Evolutionary conservation across 805 yeast species (phyloP).

Genomic region (Wickerhamiella bombiphila): DNA sequence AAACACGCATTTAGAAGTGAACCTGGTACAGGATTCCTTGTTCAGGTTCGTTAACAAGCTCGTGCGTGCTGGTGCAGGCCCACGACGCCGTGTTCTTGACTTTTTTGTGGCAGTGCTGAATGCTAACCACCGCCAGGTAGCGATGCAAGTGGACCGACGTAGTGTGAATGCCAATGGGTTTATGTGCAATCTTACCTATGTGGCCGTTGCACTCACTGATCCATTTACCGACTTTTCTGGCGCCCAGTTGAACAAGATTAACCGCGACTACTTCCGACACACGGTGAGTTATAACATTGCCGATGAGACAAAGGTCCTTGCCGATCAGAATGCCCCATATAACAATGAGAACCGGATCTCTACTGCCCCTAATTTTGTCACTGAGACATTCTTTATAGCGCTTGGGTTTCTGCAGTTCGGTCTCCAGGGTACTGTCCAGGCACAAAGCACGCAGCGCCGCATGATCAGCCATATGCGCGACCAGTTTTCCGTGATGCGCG

Average conservation of each 20-base stretch:
- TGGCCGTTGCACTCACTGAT: conserved; percentile 56
- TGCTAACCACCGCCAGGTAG: conserved; percentile 72
- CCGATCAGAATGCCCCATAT: conserved; percentile 53
- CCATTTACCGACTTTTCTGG: conserved; percentile 67
- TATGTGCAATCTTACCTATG: conserved; percentile 58
- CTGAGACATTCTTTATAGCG: conserved; percentile 74
- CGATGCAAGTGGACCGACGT: conserved; percentile 52
- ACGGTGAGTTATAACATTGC: conserved; percentile 42
- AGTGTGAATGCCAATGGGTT: conserved; percentile 65
- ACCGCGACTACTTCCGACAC: conserved; percentile 49
- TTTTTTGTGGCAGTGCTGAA: conserved; percentile 68
- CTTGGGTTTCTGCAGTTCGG: conserved; percentile 78
- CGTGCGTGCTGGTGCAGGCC: conserved; percentile 52
- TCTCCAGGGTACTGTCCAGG: conserved; percentile 57
- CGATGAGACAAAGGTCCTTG: conserved; percentile 73
- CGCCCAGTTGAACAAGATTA: conserved; percentile 62
- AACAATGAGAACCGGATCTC: conserved; percentile 16
- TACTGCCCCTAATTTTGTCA: conserved; percentile 67
- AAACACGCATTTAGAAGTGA: conserved; percentile 4
- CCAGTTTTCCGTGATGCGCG: conserved; percentile 1
- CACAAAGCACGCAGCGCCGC: conserved; percentile 17
- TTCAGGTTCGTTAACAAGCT: conserved; percentile 59
- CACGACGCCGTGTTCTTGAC: conserved; percentile 48
- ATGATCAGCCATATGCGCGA: conserved; percentile 29
- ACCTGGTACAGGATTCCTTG: conserved; percentile 35